These are phyloP conservation scores for Globisporangium paddicum DNA, from an alignment of 352 stramenopile species.

Conservation along the genomic window DNA sequence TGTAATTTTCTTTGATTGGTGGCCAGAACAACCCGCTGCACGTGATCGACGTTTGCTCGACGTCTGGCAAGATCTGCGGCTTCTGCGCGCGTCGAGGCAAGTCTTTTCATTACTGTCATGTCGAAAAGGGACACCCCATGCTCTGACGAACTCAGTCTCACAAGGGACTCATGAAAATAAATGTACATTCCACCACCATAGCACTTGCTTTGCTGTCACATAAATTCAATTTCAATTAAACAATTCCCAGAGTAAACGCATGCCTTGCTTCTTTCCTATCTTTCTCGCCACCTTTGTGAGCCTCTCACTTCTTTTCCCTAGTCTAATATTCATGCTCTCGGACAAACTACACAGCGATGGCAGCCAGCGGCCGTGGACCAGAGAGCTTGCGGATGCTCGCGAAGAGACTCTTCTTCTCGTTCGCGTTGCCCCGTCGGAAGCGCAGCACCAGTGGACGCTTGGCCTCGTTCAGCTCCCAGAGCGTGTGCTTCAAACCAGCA, in stretches of 20 bases:
- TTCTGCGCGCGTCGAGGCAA: slow-evolving; percentile 27
- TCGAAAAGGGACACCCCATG: slow-evolving; percentile 76
- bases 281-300: neutral
- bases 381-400: slow-evolving; percentile 35
- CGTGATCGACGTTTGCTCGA: slow-evolving; percentile 63
- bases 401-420: slow-evolving; percentile 76
- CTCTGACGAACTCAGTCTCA: slow-evolving; percentile 22
- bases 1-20: neutral
- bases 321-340: slow-evolving; percentile 5
- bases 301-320: neutral
- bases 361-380: slow-evolving; percentile 16
- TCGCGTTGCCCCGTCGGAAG: slow-evolving; percentile 75
- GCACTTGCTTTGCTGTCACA: neutral
- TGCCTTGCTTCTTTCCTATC: neutral
- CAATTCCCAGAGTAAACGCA: slow-evolving; percentile 3
- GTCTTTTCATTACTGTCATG: slow-evolving; percentile 65
- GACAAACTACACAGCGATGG: slow-evolving; percentile 40
- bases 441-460: slow-evolving; percentile 68
- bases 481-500: slow-evolving; percentile 76
- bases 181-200: slow-evolving; percentile 8
- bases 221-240: neutral
- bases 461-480: slow-evolving; percentile 81
- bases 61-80: slow-evolving; percentile 36
- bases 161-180: neutral
- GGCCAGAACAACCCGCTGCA: slow-evolving; percentile 57